Evolutionary conservation across 371 early-diverging fungal genomes (phyloP), one percentile per base, ranked within the genome.

Genomic region (Mucor piriformis): DNA sequence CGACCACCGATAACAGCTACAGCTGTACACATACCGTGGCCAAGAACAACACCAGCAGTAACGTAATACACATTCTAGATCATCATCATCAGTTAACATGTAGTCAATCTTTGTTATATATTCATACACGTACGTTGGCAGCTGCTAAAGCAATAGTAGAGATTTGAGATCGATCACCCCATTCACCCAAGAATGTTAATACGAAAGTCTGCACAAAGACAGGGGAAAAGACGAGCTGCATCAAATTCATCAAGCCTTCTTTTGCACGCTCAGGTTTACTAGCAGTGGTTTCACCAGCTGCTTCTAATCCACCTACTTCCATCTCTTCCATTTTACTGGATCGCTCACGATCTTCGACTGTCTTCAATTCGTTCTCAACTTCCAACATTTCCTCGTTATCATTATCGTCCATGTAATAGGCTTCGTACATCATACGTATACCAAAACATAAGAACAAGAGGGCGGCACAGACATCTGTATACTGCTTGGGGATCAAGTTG

Each of bases 81-180:
- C 59, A 51, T 25, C n/a, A n/a, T n/a, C n/a, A n/a, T n/a, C n/a
- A n/a, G n/a, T n/a, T n/a, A n/a, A n/a, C n/a, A n/a, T n/a, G n/a
- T n/a, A n/a, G n/a, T n/a, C n/a, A n/a, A n/a, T n/a, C n/a, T n/a
- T n/a, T n/a, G n/a, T n/a, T n/a, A n/a, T n/a, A n/a, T n/a, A n/a
- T n/a, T n/a, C n/a, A n/a, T n/a, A n/a, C n/a, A 46, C 74, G 73
- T 80, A 88, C 91, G 53, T 93, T 87, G 11, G 96, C 93, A 15
- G 96, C 96, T 23, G 95, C 97, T 54, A 97, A 75, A 24, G 95
- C 96, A 66, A 98, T 95, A 2, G 97, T 95, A 13, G 92, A 85
- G 52, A 92, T 86, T 74, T 97, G 96, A 48, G 94, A 94, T 25
- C 97, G 87, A 73, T 97, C 98, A 10, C 97, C 97, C 98, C 98